A percentile compares a stretch with the other conserved stretches of the same genome.
phyloP scores from a whole-genome alignment of 2,329 filamentous ascomycete species.

The Hymenoscyphus scutula region DNA sequence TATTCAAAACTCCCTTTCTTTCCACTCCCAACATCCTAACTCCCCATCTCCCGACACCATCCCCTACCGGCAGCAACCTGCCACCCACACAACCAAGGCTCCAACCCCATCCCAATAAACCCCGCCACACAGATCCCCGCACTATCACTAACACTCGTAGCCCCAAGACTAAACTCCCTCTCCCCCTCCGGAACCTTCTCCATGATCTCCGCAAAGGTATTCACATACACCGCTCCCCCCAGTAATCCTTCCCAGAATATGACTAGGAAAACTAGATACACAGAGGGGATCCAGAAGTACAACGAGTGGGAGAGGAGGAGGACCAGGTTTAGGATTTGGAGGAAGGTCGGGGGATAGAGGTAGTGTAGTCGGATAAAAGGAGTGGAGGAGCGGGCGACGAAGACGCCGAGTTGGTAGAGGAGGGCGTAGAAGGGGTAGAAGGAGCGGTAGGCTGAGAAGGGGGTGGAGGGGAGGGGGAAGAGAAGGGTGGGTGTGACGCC shows the following conservation, averaged over 20 bases:
- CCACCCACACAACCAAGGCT: slow-evolving; percentile 78
- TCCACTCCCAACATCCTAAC: background rate
- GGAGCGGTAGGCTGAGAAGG: slow-evolving; percentile 76
- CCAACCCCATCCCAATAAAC: slow-evolving; percentile 77
- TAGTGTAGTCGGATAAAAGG: slow-evolving; percentile 80
- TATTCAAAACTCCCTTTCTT: background rate
- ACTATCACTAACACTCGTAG: slow-evolving; percentile 89
- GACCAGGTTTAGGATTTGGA: slow-evolving; percentile 77
- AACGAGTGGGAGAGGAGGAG: slow-evolving; percentile 75
- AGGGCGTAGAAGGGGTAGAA: slow-evolving; percentile 96
- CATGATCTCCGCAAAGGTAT: slow-evolving; percentile 91
- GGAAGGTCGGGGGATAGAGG: slow-evolving; percentile 76
- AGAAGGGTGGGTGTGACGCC: slow-evolving; percentile 86
- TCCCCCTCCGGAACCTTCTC: slow-evolving; percentile 75
- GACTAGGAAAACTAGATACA: slow-evolving; percentile 81
- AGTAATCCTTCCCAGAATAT: slow-evolving; percentile 94
- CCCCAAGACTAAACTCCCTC: slow-evolving; percentile 85
- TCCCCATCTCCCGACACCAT: slow-evolving; percentile 52
- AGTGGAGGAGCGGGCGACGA: slow-evolving; percentile 87
- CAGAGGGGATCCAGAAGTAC: slow-evolving; percentile 75
- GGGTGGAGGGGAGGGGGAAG: slow-evolving; percentile 73
- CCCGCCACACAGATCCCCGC: slow-evolving; percentile 87
- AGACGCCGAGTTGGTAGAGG: slow-evolving; percentile 92
- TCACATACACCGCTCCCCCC: slow-evolving; percentile 90
- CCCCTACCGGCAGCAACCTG: slow-evolving; percentile 78